Evolutionary conservation across 768 basidiomycete genomes (phyloP), one percentile per base, ranked within the genome.

Genomic region (Pleurotus platypus): DNA sequence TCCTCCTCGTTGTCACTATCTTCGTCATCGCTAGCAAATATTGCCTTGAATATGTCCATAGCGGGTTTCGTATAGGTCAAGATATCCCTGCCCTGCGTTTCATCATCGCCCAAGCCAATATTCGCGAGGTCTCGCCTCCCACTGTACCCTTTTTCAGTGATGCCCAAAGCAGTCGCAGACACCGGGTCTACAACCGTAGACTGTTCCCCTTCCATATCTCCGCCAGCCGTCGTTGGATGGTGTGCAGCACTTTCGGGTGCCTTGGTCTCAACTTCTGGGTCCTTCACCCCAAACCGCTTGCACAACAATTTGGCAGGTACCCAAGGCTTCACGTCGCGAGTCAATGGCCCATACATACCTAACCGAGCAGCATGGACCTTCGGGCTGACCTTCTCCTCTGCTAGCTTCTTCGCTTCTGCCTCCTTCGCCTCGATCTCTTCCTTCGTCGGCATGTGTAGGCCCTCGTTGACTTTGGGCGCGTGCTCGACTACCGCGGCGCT

Each of bases 21-120:
- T 64, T 96, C 94, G 46, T 93, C 92, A 59, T 93, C 92, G 70
- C 91, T 94, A 9, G 94, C 95, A 68, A 99, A 99, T 59, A 99
- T 98, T 2, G 96, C 94, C 68, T 96, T 97, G 79, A 98, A 99
- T 45, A 98, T 85, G 65, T 94, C 90, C 81, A 94, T 91, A 5
- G 86, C 75, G 2, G 97, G 96, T 39, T 90, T 81, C 63, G 90
- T 78, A 69, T 98, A 95, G 0, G 90, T 94, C 61, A 98, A 75
- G 5, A 86, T 94, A 65, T 95, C 94, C 38, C 81, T 72, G 0
- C 94, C 95, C 67, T 97, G 95, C 26, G 79, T 82, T 42, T 94
- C 93, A 65, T 98, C 94, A 50, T 97, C 94, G 20, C 94, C 96
- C 45, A 97, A 71, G 0, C 95, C 95, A 49, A 98, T 80, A 66